Base-by-base conservation (phyloP, 495 filamentous ascomycete genomes). In the Geoglossum glabrum region DNA sequence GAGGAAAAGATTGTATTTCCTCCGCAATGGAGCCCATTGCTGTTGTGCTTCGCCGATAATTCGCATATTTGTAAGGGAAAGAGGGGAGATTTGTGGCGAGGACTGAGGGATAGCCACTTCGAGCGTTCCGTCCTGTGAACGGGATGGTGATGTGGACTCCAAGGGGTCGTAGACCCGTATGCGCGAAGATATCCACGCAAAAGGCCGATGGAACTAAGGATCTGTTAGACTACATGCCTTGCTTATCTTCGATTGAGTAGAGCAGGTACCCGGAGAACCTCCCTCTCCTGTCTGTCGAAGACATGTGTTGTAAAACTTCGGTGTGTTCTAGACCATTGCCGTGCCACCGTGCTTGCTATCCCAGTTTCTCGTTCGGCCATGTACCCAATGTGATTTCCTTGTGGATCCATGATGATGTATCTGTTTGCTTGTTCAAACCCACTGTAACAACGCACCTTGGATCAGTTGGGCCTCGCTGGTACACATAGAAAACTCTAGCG, bases 401-500 rank as follows among this genome's bases (percentile, higher is more conserved):
- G 69, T n/a, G 78, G 79, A 71, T 84, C 77, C 75, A 84, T 77
- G 54, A 86, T 83, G 28, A 83, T 74, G 63, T 86, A 86, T 64
- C 76, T 77, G 60, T 86, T 85, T 17, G 82, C 81, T 67, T 86
- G 82, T 67, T 86, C 82, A 60, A 84, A 86, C 0, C 82, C 81
- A 43, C 74, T 75, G 34, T 59, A 11, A 11, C 30, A 40, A 17
- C 8, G 36, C 21, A 47, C 4, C 9, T 3, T 21, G n/a, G n/a
- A 30, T 55, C 28, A 55, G 54, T 27, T 55, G 15, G 4, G 4
- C 23, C 7, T 15, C 36, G 10, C 17, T 21, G 21, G 36, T 30
- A 50, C n/a, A 11, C 7, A 10, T 9, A 34, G 8, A 6, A 10
- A 30, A 55, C 5, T 11, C 33, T 50, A 38, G 30, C 4, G 26